phyloP scores from a whole-genome alignment of 1,284 basidiomycete species.

The Tilletia horrida region DNA sequence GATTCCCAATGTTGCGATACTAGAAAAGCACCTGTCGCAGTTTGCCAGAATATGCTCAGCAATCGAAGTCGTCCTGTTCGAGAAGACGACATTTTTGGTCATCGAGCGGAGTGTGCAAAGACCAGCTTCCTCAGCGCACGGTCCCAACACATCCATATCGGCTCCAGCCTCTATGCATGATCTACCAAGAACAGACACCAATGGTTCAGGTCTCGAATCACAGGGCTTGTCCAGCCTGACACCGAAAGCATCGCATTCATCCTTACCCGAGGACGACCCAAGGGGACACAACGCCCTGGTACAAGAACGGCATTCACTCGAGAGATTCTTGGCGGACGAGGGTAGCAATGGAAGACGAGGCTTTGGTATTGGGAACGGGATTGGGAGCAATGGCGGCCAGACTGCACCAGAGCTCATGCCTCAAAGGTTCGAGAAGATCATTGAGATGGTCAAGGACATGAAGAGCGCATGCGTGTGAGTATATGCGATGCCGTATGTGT shows the following conservation, averaged over 20 bases:
- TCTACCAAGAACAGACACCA: neutral
- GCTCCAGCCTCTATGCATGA: neutral
- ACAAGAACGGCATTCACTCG: conserved; percentile 2
- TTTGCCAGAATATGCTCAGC: conserved; percentile 82
- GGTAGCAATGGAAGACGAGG: conserved; percentile 28
- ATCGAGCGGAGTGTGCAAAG: conserved; percentile 62
- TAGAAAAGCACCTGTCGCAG: conserved; percentile 78
- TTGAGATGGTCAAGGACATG: conserved; percentile 90
- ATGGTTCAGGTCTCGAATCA: neutral
- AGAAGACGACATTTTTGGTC: conserved; percentile 93
- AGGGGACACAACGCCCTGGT: neutral
- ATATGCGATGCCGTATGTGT: no score
- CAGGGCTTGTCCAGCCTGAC: neutral
- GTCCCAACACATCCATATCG: neutral
- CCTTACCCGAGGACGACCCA: conserved; percentile 3
- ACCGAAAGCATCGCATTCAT: neutral
- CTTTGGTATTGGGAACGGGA: conserved; percentile 43
- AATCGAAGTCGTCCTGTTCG: conserved; percentile 91
- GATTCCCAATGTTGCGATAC: conserved; percentile 86
- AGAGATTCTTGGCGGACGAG: neutral
- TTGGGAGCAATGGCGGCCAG: conserved; percentile 30
- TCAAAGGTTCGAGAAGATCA: conserved; percentile 90
- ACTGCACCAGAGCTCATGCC: conserved; percentile 61
- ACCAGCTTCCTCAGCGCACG: neutral
- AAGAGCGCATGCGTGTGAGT: conserved; percentile 81